Evolutionary conservation across 2,329 filamentous ascomycete genomes (phyloP).

Genomic region (Claviceps sp.): DNA sequence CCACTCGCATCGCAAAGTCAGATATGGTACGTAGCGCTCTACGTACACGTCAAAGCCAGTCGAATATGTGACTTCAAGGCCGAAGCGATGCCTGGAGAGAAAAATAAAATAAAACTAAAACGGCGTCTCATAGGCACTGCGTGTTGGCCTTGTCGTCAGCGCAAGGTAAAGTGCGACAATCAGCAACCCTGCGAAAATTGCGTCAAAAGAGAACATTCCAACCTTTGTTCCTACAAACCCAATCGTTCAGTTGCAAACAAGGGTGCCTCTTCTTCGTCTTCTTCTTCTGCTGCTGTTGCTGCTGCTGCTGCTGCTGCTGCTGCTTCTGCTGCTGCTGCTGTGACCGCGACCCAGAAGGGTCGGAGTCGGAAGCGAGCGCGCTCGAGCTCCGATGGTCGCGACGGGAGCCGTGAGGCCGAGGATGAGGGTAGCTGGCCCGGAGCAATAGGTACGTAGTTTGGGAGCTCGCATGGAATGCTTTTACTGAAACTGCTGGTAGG

Average conservation of each 20-base stretch:
- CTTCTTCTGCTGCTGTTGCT: conserved; percentile 8
- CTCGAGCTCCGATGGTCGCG: conserved; percentile 19
- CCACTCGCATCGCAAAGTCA: conserved; percentile 54
- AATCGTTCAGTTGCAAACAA: conserved; percentile 32
- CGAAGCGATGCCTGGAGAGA: too few species aligned
- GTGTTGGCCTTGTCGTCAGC: conserved; percentile 54
- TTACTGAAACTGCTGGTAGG: conserved; percentile 3
- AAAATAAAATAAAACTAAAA: too few species aligned
- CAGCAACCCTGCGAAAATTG: conserved; percentile 57
- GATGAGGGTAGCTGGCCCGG: conserved; percentile 29
- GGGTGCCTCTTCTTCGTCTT: conserved; percentile 13
- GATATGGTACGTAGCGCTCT: conserved; percentile 41
- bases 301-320: conserved; percentile 5
- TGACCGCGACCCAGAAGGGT: conserved; percentile 9
- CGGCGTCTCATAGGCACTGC: conserved; percentile 34
- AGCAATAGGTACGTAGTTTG: conserved; percentile 21
- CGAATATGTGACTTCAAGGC: too few species aligned
- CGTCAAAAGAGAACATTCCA: conserved; percentile 50
- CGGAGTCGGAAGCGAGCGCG: conserved; percentile 20
- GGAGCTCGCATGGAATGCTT: background rate
- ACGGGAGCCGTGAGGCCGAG: conserved; percentile 21
- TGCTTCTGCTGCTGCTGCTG: conserved; percentile 6
- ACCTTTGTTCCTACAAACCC: conserved; percentile 54
- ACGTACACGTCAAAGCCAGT: too few species aligned
- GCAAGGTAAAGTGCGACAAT: conserved; percentile 58